These are phyloP conservation scores for Penicillium sp. DNA, from an alignment of 2,329 filamentous ascomycete species.

Conservation along the genomic window DNA sequence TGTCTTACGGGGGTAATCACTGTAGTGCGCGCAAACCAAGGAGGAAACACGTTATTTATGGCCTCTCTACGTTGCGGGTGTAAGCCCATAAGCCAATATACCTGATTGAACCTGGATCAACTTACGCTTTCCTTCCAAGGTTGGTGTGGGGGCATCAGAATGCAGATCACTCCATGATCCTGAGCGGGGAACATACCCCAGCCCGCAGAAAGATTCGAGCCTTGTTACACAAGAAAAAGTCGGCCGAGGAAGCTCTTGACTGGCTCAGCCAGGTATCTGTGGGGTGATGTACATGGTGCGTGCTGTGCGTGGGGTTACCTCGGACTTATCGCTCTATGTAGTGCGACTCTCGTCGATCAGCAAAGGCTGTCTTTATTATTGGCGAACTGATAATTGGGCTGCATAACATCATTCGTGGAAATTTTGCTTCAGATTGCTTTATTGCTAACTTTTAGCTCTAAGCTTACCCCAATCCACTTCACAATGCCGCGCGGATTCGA, in stretches of 20 bases:
- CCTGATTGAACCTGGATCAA: not conserved
- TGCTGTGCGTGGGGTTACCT: not conserved
- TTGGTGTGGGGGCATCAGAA: not conserved
- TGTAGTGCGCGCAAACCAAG: not conserved
- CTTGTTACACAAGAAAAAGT: not conserved
- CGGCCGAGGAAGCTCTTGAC: too few relatives aligned
- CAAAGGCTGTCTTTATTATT: not conserved
- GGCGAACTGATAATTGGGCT: not conserved
- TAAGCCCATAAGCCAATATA: not conserved
- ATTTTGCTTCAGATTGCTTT: not conserved
- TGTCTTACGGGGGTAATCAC: too few relatives aligned
- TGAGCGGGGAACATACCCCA: not conserved
- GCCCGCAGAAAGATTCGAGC: not conserved
- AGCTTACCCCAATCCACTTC: not conserved
- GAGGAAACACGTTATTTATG: not conserved
- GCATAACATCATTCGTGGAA: not conserved
- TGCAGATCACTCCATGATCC: not conserved
- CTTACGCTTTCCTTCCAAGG: not conserved
- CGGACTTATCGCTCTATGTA: not conserved
- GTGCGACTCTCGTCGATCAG: not conserved
- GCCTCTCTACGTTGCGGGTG: not conserved
- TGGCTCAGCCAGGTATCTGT: not conserved
- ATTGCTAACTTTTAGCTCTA: too few relatives aligned
- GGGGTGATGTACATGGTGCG: not conserved
- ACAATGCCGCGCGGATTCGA: slow-evolving; percentile 15